A percentile compares a stretch with the other conserved stretches of the same genome.
Evolutionary conservation across 163 green algal species (phyloP).

Genomic region (Scenedesmus sp.): DNA sequence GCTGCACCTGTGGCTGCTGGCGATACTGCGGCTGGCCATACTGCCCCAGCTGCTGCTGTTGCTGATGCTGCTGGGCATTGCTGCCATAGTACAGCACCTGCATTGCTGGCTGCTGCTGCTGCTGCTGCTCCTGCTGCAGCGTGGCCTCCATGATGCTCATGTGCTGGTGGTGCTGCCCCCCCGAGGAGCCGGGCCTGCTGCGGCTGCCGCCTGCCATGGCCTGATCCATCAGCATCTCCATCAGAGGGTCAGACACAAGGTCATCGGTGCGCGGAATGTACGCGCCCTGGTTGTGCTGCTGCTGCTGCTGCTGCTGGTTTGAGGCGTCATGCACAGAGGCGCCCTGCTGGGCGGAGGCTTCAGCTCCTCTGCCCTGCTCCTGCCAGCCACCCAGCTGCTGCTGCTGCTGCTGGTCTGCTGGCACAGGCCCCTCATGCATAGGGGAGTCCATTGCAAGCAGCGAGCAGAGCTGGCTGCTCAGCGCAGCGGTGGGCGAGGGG

Average conservation of each 20-base stretch:
- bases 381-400: constrained; percentile 5
- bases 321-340: background rate
- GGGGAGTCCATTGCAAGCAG: constrained; percentile 30
- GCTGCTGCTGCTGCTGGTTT: background rate
- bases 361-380: background rate
- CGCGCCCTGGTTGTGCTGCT: constrained; percentile 31
- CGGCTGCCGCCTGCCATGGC: constrained; percentile 8
- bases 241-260: constrained; percentile 34
- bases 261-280: constrained; percentile 44
- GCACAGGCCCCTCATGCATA: background rate
- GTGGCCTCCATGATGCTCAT: constrained; percentile 48
- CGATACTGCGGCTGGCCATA: background rate
- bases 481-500: constrained; percentile 31
- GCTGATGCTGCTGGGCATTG: background rate
- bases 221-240: constrained; percentile 50
- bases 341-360: background rate
- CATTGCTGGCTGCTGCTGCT: constrained; percentile 24
- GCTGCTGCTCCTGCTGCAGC: constrained; percentile 17
- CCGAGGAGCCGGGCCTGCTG: background rate
- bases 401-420: constrained; percentile 31
- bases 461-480: constrained; percentile 17
- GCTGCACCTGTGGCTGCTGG: constrained; percentile 14
- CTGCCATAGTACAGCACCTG: constrained; percentile 4
- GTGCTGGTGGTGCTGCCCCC: constrained; percentile 32
- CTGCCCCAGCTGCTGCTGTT: background rate